A percentile compares a stretch with the other conserved stretches of the same genome.
Conservation (phyloP, 495 filamentous ascomycete species). For the Pseudevernia furfuracea region DNA sequence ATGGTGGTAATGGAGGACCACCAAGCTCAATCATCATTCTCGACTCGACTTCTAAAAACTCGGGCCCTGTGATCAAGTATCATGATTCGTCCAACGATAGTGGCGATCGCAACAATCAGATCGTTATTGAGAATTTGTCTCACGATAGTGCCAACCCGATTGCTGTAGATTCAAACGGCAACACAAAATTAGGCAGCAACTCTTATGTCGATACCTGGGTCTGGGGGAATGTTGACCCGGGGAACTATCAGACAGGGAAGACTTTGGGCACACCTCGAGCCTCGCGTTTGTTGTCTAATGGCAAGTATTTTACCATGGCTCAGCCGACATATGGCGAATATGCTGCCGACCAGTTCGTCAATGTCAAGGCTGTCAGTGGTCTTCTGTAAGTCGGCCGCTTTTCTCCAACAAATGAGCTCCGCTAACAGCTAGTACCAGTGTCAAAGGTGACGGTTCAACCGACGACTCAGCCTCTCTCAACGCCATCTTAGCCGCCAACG, state of each 20-base stretch:
- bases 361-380: conserved; percentile 41
- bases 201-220: conserved; percentile 39
- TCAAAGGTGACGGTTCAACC: conserved; percentile 36
- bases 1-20: conserved; percentile 25
- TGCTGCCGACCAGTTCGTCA: conserved; percentile 36
- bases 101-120: conserved; percentile 32
- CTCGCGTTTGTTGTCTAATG: conserved; percentile 34
- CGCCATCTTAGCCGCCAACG: conserved; percentile 39
- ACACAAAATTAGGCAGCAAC: conserved; percentile 40
- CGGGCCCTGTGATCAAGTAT: conserved; percentile 44
- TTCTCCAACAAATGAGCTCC: background rate
- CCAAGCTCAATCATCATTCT: conserved; percentile 48
- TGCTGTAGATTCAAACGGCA: conserved; percentile 31
- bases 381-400: conserved; percentile 8
- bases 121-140: conserved; percentile 34
- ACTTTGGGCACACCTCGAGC: conserved; percentile 35
- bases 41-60: conserved; percentile 37
- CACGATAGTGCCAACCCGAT: conserved; percentile 30
- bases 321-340: conserved; percentile 48
- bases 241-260: conserved; percentile 31
- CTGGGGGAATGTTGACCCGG: conserved; percentile 34
- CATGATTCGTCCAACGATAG: conserved; percentile 37
- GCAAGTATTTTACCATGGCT: conserved; percentile 44
- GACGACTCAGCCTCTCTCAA: conserved; percentile 47
- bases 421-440: conserved; percentile 15